Conservation (phyloP, 495 filamentous ascomycete species). For the Aspergillus indologenus region DNA sequence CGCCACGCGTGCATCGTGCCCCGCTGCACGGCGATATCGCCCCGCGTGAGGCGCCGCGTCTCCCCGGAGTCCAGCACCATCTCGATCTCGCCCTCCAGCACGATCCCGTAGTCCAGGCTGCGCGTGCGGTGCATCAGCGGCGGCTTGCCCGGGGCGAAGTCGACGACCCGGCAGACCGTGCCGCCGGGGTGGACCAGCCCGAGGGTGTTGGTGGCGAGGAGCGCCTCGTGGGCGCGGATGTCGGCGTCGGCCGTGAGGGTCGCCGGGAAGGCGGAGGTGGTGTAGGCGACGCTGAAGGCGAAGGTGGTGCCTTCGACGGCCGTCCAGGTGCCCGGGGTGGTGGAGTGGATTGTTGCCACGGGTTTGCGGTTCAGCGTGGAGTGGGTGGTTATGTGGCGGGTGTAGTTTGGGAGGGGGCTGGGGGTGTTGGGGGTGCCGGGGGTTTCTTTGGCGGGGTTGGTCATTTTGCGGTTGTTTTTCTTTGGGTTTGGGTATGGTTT, state of each 20-base stretch:
- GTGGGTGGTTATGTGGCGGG: constrained; percentile 42
- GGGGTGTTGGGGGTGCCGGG: background rate
- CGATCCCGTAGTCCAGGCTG: constrained; percentile 71
- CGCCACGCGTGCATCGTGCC: constrained; percentile 49
- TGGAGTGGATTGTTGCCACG: constrained; percentile 29
- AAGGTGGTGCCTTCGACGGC: constrained; percentile 21
- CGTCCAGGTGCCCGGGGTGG: constrained; percentile 18
- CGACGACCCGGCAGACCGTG: constrained; percentile 52
- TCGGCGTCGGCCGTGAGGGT: constrained; percentile 53
- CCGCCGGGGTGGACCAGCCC: constrained; percentile 54
- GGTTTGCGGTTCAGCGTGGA: constrained; percentile 29
- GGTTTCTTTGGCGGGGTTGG: no score
- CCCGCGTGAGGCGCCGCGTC: constrained; percentile 61
- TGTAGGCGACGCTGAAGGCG: constrained; percentile 40
- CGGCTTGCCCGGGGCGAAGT: constrained; percentile 63
- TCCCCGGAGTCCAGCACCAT: constrained; percentile 68
- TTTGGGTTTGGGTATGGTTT: no score
- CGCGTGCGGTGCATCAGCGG: constrained; percentile 68
- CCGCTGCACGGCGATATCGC: constrained; percentile 68
- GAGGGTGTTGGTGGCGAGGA: constrained; percentile 35
- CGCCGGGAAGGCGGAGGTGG: constrained; percentile 55
- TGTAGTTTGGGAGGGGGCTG: constrained; percentile 31
- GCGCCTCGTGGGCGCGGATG: constrained; percentile 29
- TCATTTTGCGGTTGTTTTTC: no score
- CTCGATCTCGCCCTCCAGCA: constrained; percentile 73